These are phyloP conservation scores for Sphaerulina vaccinii DNA, from an alignment of 2,329 filamentous ascomycete species.

Conservation along the genomic window DNA sequence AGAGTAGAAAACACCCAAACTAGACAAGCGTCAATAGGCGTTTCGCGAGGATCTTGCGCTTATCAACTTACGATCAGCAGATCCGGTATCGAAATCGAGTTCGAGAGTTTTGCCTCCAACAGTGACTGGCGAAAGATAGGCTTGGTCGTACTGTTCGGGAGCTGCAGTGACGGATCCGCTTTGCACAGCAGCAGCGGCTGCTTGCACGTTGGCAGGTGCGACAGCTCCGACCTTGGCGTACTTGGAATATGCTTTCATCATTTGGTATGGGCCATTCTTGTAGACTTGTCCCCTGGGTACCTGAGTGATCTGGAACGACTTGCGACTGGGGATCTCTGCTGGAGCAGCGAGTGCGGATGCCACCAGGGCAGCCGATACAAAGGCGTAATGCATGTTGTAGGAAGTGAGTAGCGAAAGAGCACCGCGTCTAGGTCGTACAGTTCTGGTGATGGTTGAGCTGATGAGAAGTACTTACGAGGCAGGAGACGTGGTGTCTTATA, in stretches of 20 bases:
- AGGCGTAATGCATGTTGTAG: conserved; percentile 33
- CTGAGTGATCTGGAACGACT: conserved; percentile 34
- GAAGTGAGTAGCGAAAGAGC: conserved; percentile 14
- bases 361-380: conserved; percentile 31
- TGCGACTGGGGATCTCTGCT: conserved; percentile 24
- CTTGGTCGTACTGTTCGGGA: conserved; percentile 41
- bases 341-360: conserved; percentile 36
- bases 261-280: conserved; percentile 41
- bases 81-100: conserved; percentile 71
- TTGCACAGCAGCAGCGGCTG: conserved; percentile 39
- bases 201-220: conserved; percentile 30
- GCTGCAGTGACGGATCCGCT: conserved; percentile 42
- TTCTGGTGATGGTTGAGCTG: not conserved
- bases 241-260: conserved; percentile 45
- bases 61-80: conserved; percentile 50
- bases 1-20: conserved; percentile 69
- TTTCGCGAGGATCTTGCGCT: not conserved
- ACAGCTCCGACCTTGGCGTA: conserved; percentile 33
- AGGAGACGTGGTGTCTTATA: conserved; percentile 14
- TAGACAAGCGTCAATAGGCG: not conserved
- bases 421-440: conserved; percentile 7
- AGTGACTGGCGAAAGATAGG: conserved; percentile 54
- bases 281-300: conserved; percentile 30
- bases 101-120: conserved; percentile 64
- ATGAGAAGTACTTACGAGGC: conserved; percentile 1